A percentile compares a stretch with the other conserved stretches of the same genome.
These are phyloP conservation scores for Pichia cabralensis DNA, from an alignment of 805 yeast genomes.

Conservation along the genomic window DNA sequence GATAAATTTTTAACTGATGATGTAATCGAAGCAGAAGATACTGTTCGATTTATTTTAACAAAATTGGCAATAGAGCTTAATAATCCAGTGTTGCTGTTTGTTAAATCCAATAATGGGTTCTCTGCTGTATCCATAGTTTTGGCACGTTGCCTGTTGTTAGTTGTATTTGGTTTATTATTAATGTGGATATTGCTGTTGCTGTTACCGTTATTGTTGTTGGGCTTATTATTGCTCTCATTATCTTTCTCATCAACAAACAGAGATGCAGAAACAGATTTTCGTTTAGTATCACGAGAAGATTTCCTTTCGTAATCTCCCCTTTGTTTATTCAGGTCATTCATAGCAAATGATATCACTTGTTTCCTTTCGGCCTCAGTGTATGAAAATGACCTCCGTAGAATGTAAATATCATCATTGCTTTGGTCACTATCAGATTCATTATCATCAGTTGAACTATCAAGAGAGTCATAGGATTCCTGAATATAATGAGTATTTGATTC, in stretches of 20 bases:
- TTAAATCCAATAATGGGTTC: slow-evolving; percentile 8
- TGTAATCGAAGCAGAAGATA: slow-evolving; percentile 6
- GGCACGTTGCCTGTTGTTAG: slow-evolving; percentile 26
- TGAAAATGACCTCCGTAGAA: slow-evolving; percentile 5
- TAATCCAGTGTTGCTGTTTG: slow-evolving; percentile 15
- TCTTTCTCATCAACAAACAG: no score
- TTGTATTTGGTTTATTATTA: no score
- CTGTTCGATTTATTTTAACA: slow-evolving; percentile 16
- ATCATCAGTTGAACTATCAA: neutral
- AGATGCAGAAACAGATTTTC: no score
- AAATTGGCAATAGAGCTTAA: slow-evolving; percentile 22
- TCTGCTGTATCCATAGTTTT: slow-evolving; percentile 24
- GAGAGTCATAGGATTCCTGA: neutral
- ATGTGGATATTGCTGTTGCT: no score
- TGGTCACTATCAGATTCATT: neutral
- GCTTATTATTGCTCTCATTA: no score
- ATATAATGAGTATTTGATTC: no score
- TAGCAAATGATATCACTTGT: neutral
- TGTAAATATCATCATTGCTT: no score
- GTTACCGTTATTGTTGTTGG: no score
- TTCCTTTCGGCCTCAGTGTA: slow-evolving; percentile 7
- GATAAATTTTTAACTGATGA: neutral
- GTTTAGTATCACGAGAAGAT: no score
- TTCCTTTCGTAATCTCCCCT: no score
- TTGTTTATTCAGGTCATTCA: no score